Percentiles rank a stretch among this genome's conserved stretches.
These are phyloP conservation scores for Ziziphus jujuba DNA, from an alignment of 306 rosid genomes.

Conservation along the genomic window DNA sequence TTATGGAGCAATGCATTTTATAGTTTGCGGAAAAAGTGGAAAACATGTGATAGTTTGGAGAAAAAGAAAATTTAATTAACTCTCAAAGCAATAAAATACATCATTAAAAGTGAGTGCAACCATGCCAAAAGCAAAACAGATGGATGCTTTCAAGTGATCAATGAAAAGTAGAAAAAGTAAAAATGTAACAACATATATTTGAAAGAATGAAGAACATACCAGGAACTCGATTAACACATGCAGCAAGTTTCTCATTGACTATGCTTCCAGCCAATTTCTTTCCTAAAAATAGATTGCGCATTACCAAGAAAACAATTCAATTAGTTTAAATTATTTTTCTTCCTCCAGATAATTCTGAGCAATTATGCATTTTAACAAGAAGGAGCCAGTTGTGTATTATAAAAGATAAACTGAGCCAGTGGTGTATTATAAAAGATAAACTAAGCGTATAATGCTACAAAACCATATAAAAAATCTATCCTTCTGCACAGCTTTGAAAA, in stretches of 20 bases:
- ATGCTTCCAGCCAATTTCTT: conserved; percentile 86
- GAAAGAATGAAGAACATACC: conserved; percentile 41
- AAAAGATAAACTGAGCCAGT: background rate
- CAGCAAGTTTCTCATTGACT: conserved; percentile 89
- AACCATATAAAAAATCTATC: background rate
- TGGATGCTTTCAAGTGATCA: background rate
- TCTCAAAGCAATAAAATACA: no score
- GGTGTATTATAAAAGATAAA: background rate
- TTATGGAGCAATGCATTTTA: no score
- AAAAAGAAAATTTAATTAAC: no score
- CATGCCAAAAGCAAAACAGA: no score
- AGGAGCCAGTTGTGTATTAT: background rate
- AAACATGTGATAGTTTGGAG: no score
- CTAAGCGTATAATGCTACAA: background rate
- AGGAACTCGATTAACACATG: conserved; percentile 87
- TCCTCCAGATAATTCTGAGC: background rate
- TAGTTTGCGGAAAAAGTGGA: no score
- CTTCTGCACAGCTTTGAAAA: background rate
- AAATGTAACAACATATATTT: background rate
- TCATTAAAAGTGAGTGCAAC: no score
- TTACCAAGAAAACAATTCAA: background rate
- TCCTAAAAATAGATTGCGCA: conserved; percentile 45
- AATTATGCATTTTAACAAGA: background rate
- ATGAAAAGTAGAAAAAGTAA: background rate
- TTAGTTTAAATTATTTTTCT: background rate